Evolutionary conservation across 2,329 filamentous ascomycete genomes (phyloP).

Genomic region (Aspergillus texensis): DNA sequence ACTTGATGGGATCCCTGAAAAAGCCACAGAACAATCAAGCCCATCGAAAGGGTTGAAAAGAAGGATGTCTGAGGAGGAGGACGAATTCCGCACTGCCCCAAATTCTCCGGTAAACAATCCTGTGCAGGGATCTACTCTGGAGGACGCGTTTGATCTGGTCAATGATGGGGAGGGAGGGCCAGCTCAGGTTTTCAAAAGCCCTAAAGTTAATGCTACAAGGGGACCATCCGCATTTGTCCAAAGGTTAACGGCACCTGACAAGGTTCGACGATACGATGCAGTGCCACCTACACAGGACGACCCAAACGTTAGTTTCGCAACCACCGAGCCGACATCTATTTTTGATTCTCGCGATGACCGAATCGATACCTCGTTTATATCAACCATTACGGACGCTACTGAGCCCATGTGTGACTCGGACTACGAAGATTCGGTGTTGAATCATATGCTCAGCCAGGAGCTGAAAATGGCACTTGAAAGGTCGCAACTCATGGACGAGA

Average conservation of each 20-base stretch:
- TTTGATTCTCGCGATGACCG: constrained; percentile 17
- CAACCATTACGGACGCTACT: constrained; percentile 30
- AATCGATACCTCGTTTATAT: constrained; percentile 28
- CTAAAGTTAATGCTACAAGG: constrained; percentile 2
- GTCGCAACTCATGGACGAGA: neutral
- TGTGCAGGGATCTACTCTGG: neutral
- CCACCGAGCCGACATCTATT: constrained; percentile 19
- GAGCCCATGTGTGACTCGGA: constrained; percentile 28
- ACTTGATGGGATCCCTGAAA: neutral
- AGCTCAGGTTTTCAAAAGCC: constrained; percentile 10
- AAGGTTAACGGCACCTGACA: constrained; percentile 20
- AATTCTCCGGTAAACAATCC: constrained; percentile 30
- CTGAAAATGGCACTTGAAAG: constrained; percentile 16
- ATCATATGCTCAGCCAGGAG: constrained; percentile 24
- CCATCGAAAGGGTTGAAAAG: constrained; percentile 10
- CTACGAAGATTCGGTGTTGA: constrained; percentile 31
- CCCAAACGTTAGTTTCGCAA: constrained; percentile 28
- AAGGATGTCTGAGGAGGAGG: constrained; percentile 26
- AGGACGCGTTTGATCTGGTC: neutral
- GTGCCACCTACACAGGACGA: constrained; percentile 13
- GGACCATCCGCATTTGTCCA: constrained; percentile 21
- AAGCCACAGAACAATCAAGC: neutral
- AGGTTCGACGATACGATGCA: constrained; percentile 22
- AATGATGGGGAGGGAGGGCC: neutral
- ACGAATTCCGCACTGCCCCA: constrained; percentile 34